These are phyloP conservation scores for Colletotrichum sublineola DNA, from an alignment of 2,329 filamentous ascomycete species.

Conservation along the genomic window DNA sequence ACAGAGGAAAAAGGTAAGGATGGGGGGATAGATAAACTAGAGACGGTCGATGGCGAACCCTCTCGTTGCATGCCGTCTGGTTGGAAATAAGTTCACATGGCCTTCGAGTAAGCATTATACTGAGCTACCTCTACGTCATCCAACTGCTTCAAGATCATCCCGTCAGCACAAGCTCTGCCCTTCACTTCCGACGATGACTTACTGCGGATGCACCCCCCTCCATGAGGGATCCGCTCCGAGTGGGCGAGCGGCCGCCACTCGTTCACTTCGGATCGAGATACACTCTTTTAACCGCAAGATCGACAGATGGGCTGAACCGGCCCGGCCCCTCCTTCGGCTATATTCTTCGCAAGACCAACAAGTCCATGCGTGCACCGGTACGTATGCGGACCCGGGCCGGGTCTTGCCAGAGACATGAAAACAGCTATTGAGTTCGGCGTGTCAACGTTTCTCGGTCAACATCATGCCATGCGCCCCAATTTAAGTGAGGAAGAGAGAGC, in stretches of 20 bases:
- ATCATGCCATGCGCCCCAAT: too few relatives aligned
- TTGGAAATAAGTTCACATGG: slow-evolving; percentile 21
- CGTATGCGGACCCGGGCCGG: too few relatives aligned
- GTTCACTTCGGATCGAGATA: neutral
- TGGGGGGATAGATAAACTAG: neutral
- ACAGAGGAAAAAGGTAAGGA: neutral
- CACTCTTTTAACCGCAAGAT: neutral
- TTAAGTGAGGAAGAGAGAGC: too few relatives aligned
- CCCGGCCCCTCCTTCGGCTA: slow-evolving; percentile 7
- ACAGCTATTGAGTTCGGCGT: neutral
- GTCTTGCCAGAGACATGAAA: neutral
- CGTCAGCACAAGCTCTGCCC: neutral
- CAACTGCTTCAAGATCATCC: neutral
- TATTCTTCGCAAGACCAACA: slow-evolving; percentile 23
- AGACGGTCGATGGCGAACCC: neutral
- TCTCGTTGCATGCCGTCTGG: slow-evolving; percentile 5
- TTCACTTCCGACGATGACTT: neutral
- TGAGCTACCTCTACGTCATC: neutral
- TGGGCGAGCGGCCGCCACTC: neutral
- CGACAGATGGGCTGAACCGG: slow-evolving; percentile 5
- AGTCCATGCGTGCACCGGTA: neutral
- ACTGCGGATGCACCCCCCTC: neutral
- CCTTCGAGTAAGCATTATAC: slow-evolving; percentile 23
- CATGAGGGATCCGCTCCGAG: too few relatives aligned
- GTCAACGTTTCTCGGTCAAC: neutral